phyloP scores from a whole-genome alignment of 2,329 filamentous ascomycete genomes.

The Hypoxylon sp. region DNA sequence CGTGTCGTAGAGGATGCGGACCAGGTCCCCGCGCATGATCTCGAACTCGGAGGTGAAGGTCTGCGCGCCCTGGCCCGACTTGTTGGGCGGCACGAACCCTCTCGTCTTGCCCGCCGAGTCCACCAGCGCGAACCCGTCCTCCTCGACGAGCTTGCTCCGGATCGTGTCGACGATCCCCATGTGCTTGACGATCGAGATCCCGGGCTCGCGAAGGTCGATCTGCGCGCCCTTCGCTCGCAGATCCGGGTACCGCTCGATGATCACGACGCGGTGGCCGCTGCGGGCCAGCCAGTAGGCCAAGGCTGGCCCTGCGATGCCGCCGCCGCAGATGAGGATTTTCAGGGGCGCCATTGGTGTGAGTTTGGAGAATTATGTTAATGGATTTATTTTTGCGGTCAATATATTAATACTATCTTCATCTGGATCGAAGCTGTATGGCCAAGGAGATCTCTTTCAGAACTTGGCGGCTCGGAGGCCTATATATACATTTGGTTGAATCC shows the following conservation, averaged over 20 bases:
- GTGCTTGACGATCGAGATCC: conserved; percentile 51
- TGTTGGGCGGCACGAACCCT: conserved; percentile 43
- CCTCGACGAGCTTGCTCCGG: conserved; percentile 48
- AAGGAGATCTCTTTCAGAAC: no score
- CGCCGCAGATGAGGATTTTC: conserved; percentile 51
- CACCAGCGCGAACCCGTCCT: conserved; percentile 52
- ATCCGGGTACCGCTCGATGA: conserved; percentile 53
- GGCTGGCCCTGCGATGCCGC: conserved; percentile 51
- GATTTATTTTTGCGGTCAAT: no score
- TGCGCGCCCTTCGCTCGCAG: conserved; percentile 53
- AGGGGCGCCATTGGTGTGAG: conserved; percentile 44
- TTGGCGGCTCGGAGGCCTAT: no score
- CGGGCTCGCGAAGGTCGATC: conserved; percentile 54
- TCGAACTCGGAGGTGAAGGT: conserved; percentile 49
- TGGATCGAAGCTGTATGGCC: no score
- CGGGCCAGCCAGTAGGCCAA: conserved; percentile 53
- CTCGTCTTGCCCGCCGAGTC: conserved; percentile 41
- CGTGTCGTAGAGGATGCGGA: conserved; percentile 45
- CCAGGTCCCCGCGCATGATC: conserved; percentile 49
- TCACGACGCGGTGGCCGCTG: conserved; percentile 48
- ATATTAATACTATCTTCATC: no score
- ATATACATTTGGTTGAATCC: no score
- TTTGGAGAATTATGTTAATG: not conserved
- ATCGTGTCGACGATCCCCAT: conserved; percentile 52
- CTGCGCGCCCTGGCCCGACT: conserved; percentile 44